Evolutionary conservation across 176 grass and related monocot genomes (phyloP), one percentile per base, ranked within the genome.

Genomic region (Urochloa ruziziensis): DNA sequence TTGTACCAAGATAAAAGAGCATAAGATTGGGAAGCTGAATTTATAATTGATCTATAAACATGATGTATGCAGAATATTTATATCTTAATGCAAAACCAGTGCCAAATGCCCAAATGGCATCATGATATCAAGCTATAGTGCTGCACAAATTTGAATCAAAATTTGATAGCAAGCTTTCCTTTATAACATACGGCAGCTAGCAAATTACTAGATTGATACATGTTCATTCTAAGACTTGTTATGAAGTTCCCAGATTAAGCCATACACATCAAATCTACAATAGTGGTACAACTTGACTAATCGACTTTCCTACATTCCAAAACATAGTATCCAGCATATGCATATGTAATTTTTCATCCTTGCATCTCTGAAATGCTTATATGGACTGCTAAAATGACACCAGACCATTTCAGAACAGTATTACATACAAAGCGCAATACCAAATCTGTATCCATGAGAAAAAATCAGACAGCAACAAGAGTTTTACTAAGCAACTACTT

Each of bases 41-140:
- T 63, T 49, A 13, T 58, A 34, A 30, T 73, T 57, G 18, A 53
- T 56, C 33, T 73, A 52, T 16, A 79, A 78, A 27, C 37, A 61
- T 1, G 32, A 61, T 15, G 33, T 10, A 10, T 43, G 34, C 27
- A 40, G 11, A 67, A 36, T 49, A 80, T 54, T 67, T 59, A 81
- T 33, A 86, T 64, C 53, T 9, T 57, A 58, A 30, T 35, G 64
- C 69, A 87, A 67, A 75, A 74, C 21, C 30, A 75, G 60, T 19
- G 21, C 39, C 34, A 81, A 44, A 57, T 75, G 57, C 21, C n/a
- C n/a, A n/a, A n/a, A n/a, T n/a, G n/a, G n/a, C 39, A 46, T n/a
- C 39, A 40, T 28, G 4, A 67, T 39, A 75, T 47, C 47, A 67
- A 74, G 44, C 21, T 64, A 70, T 46, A 46, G 18, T 51, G 66